These are phyloP conservation scores for Penicillium thymicola DNA, from an alignment of 2,329 filamentous ascomycete genomes.

Conservation along the genomic window DNA sequence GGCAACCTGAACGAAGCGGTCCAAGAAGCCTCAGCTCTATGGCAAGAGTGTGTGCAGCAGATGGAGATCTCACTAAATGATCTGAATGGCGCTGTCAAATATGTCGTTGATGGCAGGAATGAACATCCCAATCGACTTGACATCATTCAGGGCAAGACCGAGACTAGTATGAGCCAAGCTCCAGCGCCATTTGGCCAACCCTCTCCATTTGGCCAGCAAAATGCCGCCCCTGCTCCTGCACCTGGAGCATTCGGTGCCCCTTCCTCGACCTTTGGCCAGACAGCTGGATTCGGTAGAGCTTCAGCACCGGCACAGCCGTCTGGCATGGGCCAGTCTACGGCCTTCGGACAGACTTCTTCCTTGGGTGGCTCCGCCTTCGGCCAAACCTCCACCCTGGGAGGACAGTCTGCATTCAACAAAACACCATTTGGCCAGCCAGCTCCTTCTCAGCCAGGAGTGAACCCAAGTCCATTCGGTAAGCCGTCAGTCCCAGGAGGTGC, in stretches of 20 bases:
- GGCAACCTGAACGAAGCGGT: conserved; percentile 59
- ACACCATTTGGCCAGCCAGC: conserved; percentile 25
- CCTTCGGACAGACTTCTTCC: conserved; percentile 17
- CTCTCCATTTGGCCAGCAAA: conserved; percentile 27
- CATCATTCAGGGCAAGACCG: conserved; percentile 35
- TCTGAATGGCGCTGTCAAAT: conserved; percentile 68
- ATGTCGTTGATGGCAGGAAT: conserved; percentile 62
- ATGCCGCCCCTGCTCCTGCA: neutral
- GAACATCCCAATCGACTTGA: conserved; percentile 74
- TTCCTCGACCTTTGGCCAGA: conserved; percentile 21
- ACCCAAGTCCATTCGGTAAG: conserved; percentile 22
- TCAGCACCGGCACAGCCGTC: conserved; percentile 16
- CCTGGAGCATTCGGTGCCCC: conserved; percentile 20
- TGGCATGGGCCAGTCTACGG: conserved; percentile 10
- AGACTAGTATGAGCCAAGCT: conserved; percentile 14
- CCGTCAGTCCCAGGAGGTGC: conserved; percentile 23
- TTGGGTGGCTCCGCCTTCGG: conserved; percentile 16
- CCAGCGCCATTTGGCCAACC: conserved; percentile 22
- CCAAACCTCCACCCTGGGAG: conserved; percentile 20
- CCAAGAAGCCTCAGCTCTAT: conserved; percentile 53
- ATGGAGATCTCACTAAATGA: conserved; percentile 69
- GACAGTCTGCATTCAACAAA: conserved; percentile 35
- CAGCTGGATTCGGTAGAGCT: conserved; percentile 26
- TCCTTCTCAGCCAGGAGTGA: neutral
- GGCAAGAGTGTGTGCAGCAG: conserved; percentile 64